A percentile compares a stretch with the other conserved stretches of the same genome.
Conservation (phyloP, 257 asterid species). For the Capsicum rhomboideum region DNA sequence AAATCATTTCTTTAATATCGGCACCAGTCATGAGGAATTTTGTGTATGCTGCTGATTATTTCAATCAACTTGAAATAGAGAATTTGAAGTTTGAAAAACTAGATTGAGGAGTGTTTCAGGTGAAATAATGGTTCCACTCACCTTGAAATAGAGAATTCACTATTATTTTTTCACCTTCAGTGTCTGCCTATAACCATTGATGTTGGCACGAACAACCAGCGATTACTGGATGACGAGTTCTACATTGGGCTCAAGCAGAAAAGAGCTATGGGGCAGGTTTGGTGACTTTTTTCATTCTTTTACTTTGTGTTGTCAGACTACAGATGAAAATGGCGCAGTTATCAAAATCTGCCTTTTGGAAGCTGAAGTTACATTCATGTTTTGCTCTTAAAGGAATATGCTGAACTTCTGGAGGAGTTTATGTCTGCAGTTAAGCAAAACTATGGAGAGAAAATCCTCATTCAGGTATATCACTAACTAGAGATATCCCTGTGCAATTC, state of each 20-base stretch:
- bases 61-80: not conserved
- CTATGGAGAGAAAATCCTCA: conserved; percentile 78
- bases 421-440: conserved; percentile 81
- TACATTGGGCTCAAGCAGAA: conserved; percentile 79
- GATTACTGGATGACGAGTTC: conserved; percentile 71
- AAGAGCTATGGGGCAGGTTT: conserved; percentile 79
- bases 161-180: conserved; percentile 24
- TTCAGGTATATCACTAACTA: conserved; percentile 44
- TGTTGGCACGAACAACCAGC: conserved; percentile 83
- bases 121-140: not conserved
- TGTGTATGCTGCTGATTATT: not conserved
- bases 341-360: not conserved
- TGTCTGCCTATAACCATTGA: conserved; percentile 88
- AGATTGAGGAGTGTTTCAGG: not conserved
- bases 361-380: conserved; percentile 5
- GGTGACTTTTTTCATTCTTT: not conserved
- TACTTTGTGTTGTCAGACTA: conserved; percentile 1
- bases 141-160: not conserved
- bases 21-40: not conserved
- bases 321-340: not conserved
- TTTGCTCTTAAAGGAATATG: conserved; percentile 50
- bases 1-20: not conserved
- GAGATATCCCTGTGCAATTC: not conserved
- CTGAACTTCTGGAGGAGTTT: conserved; percentile 80
- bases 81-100: not conserved